These are phyloP conservation scores for Ochromonas danica DNA, from an alignment of 108 stramenopile species.

Conservation along the genomic window DNA sequence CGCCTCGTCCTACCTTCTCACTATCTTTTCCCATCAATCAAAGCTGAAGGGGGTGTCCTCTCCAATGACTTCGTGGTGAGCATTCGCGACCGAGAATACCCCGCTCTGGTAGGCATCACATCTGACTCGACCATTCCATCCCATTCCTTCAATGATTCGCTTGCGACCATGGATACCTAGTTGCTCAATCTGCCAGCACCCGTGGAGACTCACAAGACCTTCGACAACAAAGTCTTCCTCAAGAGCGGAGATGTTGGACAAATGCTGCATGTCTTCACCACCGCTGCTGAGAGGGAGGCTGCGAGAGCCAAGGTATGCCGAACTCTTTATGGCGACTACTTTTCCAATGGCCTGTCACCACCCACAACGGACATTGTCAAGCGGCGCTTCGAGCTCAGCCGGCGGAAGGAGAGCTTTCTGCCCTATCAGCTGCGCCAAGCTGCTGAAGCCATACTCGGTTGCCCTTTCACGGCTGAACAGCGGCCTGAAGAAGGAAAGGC, in stretches of 20 bases:
- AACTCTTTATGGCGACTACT: background rate
- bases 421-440: background rate
- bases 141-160: background rate
- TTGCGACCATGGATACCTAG: background rate
- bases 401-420: background rate
- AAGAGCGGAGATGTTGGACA: constrained; percentile 33
- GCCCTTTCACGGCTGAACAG: no score
- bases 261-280: background rate
- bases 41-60: background rate
- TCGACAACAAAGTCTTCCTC: background rate
- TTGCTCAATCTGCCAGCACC: background rate
- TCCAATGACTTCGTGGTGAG: background rate
- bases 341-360: background rate
- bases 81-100: background rate
- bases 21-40: no score
- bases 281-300: background rate
- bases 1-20: no score
- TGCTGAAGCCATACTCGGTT: background rate
- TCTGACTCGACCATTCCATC: background rate
- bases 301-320: background rate
- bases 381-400: background rate
- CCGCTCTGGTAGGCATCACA: background rate
- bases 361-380: background rate
- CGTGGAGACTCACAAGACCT: constrained; percentile 35
- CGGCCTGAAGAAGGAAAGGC: no score